Conservation (phyloP, 352 stramenopile species). For the Globisporangium nodosum region DNA sequence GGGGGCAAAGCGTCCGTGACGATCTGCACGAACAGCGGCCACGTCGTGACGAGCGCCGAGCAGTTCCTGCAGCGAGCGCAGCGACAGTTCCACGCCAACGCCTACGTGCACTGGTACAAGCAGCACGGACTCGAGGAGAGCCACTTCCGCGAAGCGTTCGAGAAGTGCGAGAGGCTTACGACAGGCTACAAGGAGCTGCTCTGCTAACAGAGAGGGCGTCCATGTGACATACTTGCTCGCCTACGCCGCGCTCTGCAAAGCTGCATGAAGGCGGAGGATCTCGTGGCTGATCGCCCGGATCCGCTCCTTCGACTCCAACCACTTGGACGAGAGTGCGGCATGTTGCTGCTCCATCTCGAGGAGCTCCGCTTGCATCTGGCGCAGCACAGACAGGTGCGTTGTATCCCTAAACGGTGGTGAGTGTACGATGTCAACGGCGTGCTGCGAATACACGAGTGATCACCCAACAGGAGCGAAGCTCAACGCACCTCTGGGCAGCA, state of each 20-base stretch:
- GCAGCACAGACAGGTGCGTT: background rate
- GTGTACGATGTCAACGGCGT: background rate
- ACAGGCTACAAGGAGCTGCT: constrained; percentile 22
- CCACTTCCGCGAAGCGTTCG: constrained; percentile 28
- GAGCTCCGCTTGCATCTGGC: constrained; percentile 7
- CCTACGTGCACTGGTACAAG: constrained; percentile 43
- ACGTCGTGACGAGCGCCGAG: constrained; percentile 18
- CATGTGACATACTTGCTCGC: background rate
- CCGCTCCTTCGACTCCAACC: constrained; percentile 9
- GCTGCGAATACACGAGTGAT: background rate
- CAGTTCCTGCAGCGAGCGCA: constrained; percentile 29
- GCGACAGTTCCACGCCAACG: constrained; percentile 25
- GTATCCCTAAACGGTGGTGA: background rate
- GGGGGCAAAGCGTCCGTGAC: constrained; percentile 16
- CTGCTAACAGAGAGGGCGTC: background rate
- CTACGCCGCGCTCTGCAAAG: constrained; percentile 4
- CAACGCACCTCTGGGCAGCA: constrained; percentile 1
- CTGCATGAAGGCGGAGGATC: constrained; percentile 6
- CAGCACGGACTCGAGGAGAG: constrained; percentile 34
- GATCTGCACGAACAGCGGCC: constrained; percentile 26
- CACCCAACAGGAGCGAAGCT: too few relatives aligned
- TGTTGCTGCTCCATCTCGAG: constrained; percentile 11
- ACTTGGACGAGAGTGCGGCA: constrained; percentile 1
- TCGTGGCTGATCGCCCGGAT: constrained; percentile 6
- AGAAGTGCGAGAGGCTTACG: constrained; percentile 19